These are phyloP conservation scores for Trametopsis cervina DNA, from an alignment of 768 basidiomycete genomes.

Conservation along the genomic window DNA sequence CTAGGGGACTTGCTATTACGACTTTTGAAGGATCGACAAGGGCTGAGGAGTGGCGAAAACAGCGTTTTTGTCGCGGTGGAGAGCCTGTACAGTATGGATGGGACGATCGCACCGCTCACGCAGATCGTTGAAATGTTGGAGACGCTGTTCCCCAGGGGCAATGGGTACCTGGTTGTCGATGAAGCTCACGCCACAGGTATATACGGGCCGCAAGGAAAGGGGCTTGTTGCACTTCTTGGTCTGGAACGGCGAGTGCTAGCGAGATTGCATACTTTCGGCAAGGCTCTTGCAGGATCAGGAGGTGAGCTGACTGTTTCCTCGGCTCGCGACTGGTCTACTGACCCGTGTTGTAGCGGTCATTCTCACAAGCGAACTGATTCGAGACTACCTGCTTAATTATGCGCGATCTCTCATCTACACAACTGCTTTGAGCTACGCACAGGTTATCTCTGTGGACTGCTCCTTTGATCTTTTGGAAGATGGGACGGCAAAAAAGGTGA, in stretches of 20 bases:
- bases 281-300: slow-evolving; percentile 79
- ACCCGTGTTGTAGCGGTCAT: slow-evolving; percentile 52
- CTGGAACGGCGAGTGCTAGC: slow-evolving; percentile 67
- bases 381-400: slow-evolving; percentile 87
- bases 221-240: slow-evolving; percentile 64
- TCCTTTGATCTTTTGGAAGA: slow-evolving; percentile 75
- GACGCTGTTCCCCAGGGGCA: slow-evolving; percentile 49
- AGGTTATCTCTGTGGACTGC: slow-evolving; percentile 66
- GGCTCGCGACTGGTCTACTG: neutral
- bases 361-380: slow-evolving; percentile 61
- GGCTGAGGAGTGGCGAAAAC: slow-evolving; percentile 30
- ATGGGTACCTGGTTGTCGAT: slow-evolving; percentile 76
- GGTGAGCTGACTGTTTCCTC: slow-evolving; percentile 44
- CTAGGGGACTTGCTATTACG: slow-evolving; percentile 39
- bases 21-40: slow-evolving; percentile 32
- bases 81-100: slow-evolving; percentile 94
- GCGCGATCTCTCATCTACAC: slow-evolving; percentile 90
- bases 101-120: slow-evolving; percentile 73
- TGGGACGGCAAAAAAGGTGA: slow-evolving; percentile 54
- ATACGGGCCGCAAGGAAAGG: slow-evolving; percentile 73
- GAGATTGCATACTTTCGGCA: slow-evolving; percentile 88
- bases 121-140: slow-evolving; percentile 62
- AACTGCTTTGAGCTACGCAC: slow-evolving; percentile 73
- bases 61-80: slow-evolving; percentile 82
- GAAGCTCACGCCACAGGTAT: slow-evolving; percentile 93